These are phyloP conservation scores for Rostrohypoxylon terebratum DNA, from an alignment of 495 filamentous ascomycete genomes.

Conservation along the genomic window DNA sequence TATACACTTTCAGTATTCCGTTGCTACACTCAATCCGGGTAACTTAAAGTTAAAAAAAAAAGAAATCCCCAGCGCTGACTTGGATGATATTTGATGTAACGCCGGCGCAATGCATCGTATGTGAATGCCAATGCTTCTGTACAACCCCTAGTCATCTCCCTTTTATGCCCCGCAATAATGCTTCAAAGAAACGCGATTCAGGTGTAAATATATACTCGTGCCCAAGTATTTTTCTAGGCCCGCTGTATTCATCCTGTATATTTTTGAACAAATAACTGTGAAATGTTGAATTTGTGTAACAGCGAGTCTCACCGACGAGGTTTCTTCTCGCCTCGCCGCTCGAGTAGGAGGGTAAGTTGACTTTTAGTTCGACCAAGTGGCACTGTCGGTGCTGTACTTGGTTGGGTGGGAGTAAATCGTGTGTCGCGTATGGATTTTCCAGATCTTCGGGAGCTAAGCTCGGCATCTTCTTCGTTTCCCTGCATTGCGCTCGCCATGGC, in stretches of 20 bases:
- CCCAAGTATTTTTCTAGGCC: conserved; percentile 19
- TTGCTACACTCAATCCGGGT: conserved; percentile 10
- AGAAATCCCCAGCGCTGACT: conserved; percentile 29
- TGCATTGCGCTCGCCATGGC: conserved; percentile 36
- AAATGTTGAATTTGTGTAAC: conserved; percentile 10
- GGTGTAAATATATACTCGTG: conserved; percentile 34
- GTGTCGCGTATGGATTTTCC: conserved; percentile 47
- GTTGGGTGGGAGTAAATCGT: conserved; percentile 56
- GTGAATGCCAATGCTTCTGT: conserved; percentile 39
- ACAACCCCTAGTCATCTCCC: conserved; percentile 17
- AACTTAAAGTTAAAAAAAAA: conserved; percentile 24
- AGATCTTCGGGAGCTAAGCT: conserved; percentile 43
- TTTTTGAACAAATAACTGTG: conserved; percentile 11
- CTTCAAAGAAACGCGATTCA: conserved; percentile 23
- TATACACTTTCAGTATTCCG: conserved; percentile 33
- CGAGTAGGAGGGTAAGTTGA: conserved; percentile 62
- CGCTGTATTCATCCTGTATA: conserved; percentile 23
- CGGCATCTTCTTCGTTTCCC: conserved; percentile 40
- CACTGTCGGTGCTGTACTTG: conserved; percentile 48
- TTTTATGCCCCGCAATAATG: conserved; percentile 13
- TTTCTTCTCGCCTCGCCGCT: conserved; percentile 52
- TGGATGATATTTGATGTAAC: conserved; percentile 33
- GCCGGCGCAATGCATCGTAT: conserved; percentile 46
- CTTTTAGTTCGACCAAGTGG: conserved; percentile 62
- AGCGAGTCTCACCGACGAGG: conserved; percentile 35